phyloP scores from a whole-genome alignment of 352 stramenopile genomes.

The Globisporangium parvum region DNA sequence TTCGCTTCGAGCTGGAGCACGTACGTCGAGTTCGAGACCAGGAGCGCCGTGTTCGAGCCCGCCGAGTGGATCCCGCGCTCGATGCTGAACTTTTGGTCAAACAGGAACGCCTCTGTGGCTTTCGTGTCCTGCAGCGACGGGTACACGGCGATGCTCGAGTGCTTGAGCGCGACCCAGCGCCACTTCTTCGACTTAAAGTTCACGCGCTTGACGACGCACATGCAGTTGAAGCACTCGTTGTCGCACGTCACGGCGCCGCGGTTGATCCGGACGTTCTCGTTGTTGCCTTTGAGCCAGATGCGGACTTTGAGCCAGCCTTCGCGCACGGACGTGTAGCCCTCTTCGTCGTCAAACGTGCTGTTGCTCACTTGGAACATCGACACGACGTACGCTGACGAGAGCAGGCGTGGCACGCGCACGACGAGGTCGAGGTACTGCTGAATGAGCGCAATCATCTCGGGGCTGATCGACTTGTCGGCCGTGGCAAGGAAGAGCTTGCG shows the following conservation, averaged over 20 bases:
- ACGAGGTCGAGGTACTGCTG: conserved; percentile 70
- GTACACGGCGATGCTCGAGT: conserved; percentile 76
- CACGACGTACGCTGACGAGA: conserved; percentile 63
- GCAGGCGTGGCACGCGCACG: conserved; percentile 51
- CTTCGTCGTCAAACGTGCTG: conserved; percentile 80
- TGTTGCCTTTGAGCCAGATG: conserved; percentile 81
- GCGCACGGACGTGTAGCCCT: conserved; percentile 68
- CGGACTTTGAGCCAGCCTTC: conserved; percentile 82
- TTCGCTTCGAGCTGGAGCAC: conserved; percentile 83
- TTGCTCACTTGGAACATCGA: conserved; percentile 82
- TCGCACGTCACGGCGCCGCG: conserved; percentile 67
- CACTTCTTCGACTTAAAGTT: conserved; percentile 79
- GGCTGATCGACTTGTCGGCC: conserved; percentile 59
- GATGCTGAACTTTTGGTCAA: conserved; percentile 80
- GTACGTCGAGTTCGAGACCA: conserved; percentile 80
- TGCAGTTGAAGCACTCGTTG: conserved; percentile 88
- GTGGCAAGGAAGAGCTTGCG: conserved; percentile 79
- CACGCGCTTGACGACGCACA: conserved; percentile 83
- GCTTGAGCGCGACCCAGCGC: conserved; percentile 80
- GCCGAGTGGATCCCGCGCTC: conserved; percentile 73
- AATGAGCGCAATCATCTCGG: conserved; percentile 74
- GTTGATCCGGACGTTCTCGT: conserved; percentile 83
- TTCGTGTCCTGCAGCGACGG: conserved; percentile 65
- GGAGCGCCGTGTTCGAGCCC: conserved; percentile 66
- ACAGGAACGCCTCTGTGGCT: conserved; percentile 65